A percentile compares a stretch with the other conserved stretches of the same genome.
These are phyloP conservation scores for Metschnikowia hibisci DNA, from an alignment of 805 yeast genomes.

Conservation along the genomic window DNA sequence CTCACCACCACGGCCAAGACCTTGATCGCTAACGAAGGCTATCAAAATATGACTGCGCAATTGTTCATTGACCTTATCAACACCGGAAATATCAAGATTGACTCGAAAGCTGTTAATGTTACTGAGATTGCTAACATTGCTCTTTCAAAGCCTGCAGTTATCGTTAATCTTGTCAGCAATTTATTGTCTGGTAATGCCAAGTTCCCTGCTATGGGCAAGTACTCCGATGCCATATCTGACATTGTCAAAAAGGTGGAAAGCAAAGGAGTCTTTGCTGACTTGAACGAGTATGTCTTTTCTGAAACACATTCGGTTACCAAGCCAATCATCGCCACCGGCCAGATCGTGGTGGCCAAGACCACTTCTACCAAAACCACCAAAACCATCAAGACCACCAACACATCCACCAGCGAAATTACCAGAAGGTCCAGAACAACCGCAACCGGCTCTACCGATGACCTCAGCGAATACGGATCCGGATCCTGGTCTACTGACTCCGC, in stretches of 20 bases:
- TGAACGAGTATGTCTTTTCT: constrained; percentile 34
- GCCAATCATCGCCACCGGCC: constrained; percentile 16
- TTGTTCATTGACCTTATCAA: constrained; percentile 26
- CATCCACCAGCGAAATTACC: background rate
- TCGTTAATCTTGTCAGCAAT: constrained; percentile 21
- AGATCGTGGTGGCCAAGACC: constrained; percentile 16
- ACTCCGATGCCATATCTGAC: constrained; percentile 28
- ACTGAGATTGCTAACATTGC: constrained; percentile 23
- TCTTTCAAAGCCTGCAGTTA: constrained; percentile 22
- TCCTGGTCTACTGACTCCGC: background rate
- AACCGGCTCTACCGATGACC: background rate
- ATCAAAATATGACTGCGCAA: constrained; percentile 34
- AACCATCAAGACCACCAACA: background rate
- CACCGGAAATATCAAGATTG: constrained; percentile 26
- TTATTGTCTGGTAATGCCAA: constrained; percentile 22
- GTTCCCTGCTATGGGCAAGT: constrained; percentile 22
- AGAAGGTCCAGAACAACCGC: background rate
- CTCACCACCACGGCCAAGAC: constrained; percentile 35
- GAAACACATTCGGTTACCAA: constrained; percentile 17
- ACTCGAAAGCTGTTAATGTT: constrained; percentile 24
- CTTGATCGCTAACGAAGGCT: constrained; percentile 31
- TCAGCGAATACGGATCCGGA: constrained; percentile 1
- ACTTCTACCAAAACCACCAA: constrained; percentile 5
- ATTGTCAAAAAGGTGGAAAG: constrained; percentile 32
- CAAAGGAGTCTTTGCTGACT: constrained; percentile 35